Evolutionary conservation across 2,329 filamentous ascomycete genomes (phyloP).

Genomic region (Tolypocladium tropicale): DNA sequence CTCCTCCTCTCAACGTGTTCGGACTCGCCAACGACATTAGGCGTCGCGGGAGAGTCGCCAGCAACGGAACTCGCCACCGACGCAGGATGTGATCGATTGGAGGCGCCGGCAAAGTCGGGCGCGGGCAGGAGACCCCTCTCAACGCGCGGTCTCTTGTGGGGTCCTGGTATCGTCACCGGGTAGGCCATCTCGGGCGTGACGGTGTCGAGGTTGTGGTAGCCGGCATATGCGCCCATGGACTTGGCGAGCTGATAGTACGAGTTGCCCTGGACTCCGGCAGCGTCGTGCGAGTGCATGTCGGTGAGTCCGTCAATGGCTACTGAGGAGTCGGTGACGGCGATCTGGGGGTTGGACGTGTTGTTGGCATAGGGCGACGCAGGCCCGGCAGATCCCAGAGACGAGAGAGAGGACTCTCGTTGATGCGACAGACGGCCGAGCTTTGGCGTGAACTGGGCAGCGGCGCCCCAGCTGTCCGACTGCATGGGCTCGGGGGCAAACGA

Average conservation of each 20-base stretch:
- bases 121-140: conserved; percentile 34
- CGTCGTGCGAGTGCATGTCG: conserved; percentile 25
- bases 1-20: conserved; percentile 38
- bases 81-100: conserved; percentile 36
- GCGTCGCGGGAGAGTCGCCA: conserved; percentile 51
- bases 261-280: conserved; percentile 15
- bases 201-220: conserved; percentile 29
- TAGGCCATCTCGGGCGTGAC: conserved; percentile 29
- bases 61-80: conserved; percentile 48
- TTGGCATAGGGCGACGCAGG: conserved; percentile 48
- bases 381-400: conserved; percentile 49
- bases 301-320: conserved; percentile 31
- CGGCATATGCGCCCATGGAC: conserved; percentile 30
- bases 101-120: conserved; percentile 31
- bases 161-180: conserved; percentile 26
- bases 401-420: conserved; percentile 51
- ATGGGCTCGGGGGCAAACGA: conserved; percentile 17
- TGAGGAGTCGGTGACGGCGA: conserved; percentile 40
- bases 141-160: conserved; percentile 22
- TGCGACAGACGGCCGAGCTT: conserved; percentile 33
- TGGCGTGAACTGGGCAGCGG: conserved; percentile 24
- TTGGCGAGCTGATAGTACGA: conserved; percentile 39
- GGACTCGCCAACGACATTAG: conserved; percentile 35
- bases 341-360: conserved; percentile 47
- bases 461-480: conserved; percentile 32